Percentiles rank a stretch among this genome's conserved stretches.
These are phyloP conservation scores for Gossypium arboreum DNA, from an alignment of 345 rosid species.

Conservation along the genomic window DNA sequence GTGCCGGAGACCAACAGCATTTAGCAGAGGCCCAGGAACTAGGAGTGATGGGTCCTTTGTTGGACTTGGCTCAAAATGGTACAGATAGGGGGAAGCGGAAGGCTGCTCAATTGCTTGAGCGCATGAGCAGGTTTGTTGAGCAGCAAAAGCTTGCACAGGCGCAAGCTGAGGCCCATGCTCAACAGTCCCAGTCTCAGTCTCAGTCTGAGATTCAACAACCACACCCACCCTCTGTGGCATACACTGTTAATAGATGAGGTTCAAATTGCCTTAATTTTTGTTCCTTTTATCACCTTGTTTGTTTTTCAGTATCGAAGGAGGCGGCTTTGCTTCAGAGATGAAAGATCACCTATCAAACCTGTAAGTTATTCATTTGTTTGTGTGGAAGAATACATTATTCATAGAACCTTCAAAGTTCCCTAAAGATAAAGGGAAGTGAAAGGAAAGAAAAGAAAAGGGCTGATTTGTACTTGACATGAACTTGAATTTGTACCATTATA, in stretches of 20 bases:
- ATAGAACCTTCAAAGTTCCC: constrained; percentile 9
- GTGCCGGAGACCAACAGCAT: constrained; percentile 68
- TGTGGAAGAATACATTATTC: constrained; percentile 13
- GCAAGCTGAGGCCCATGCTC: constrained; percentile 30
- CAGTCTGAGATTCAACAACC: constrained; percentile 41
- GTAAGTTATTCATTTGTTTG: constrained; percentile 38
- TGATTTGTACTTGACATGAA: constrained; percentile 6
- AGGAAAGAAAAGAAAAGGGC: constrained; percentile 11
- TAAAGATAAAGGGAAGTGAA: background rate
- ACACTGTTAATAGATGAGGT: constrained; percentile 43
- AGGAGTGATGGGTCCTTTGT: constrained; percentile 69
- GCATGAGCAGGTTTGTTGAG: constrained; percentile 64
- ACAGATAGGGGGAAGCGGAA: constrained; percentile 93
- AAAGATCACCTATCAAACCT: constrained; percentile 46
- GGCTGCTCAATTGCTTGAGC: constrained; percentile 85
- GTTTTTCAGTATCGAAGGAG: constrained; percentile 11
- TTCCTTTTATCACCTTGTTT: constrained; percentile 21
- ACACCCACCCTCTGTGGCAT: constrained; percentile 22
- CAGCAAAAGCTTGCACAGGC: constrained; percentile 60
- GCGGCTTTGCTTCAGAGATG: constrained; percentile 35
- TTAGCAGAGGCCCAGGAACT: constrained; percentile 73
- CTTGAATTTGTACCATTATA: constrained; percentile 24
- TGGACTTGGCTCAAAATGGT: constrained; percentile 80
- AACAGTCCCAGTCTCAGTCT: constrained; percentile 27
- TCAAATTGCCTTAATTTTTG: constrained; percentile 6